Evolutionary conservation across 1,284 basidiomycete species (phyloP).

Genomic region (Phellopilus nigrolimitatus): DNA sequence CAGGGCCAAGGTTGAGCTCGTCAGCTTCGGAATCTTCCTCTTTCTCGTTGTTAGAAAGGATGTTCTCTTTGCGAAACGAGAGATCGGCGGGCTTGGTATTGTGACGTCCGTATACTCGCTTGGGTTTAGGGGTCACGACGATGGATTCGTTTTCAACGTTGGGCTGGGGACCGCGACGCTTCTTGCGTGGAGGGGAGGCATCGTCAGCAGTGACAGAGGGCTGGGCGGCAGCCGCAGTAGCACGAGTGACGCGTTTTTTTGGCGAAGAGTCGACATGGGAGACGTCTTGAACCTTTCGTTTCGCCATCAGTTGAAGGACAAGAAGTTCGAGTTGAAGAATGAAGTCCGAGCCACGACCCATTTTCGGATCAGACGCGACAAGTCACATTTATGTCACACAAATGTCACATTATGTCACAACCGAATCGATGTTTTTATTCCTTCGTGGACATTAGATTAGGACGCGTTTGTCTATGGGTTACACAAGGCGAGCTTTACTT

Average conservation of each 20-base stretch:
- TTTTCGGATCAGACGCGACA: conserved; percentile 12
- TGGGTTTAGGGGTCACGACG: not conserved
- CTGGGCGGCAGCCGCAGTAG: conserved; percentile 14
- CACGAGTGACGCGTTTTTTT: conserved; percentile 25
- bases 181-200: conserved; percentile 3
- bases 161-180: not conserved
- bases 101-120: conserved; percentile 1
- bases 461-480: conserved; percentile 44
- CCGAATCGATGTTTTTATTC: no score
- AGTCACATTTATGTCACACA: conserved; percentile 15
- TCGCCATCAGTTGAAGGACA: conserved; percentile 37
- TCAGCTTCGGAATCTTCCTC: conserved; percentile 11
- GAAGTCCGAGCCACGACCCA: conserved; percentile 26
- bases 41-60: not conserved
- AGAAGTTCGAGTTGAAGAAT: conserved; percentile 32
- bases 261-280: conserved; percentile 41
- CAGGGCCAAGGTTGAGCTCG: conserved; percentile 8
- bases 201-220: not conserved
- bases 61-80: not conserved
- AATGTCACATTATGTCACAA: not conserved
- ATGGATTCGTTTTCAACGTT: conserved; percentile 6
- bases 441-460: conserved; percentile 21
- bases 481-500: conserved; percentile 47
- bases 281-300: conserved; percentile 53
- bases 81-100: not conserved